Evolutionary conservation across 2,329 filamentous ascomycete genomes (phyloP), one percentile per base, ranked within the genome.

Genomic region (Cordyceps pruinosa): DNA sequence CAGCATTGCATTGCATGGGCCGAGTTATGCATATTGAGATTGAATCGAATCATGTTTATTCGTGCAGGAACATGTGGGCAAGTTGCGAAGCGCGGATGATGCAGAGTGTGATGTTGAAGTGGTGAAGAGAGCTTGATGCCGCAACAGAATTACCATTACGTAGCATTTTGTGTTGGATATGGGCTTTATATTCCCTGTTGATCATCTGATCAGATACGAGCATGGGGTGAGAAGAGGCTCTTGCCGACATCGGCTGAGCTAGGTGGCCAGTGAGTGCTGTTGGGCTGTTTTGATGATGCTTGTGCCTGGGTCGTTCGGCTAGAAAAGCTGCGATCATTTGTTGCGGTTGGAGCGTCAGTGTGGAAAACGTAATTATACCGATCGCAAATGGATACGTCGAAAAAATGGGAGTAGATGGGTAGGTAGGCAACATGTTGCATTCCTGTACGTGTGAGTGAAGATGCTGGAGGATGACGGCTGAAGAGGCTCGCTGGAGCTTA

Each of bases 1-100:
- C 37, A 44, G 45, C 54, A 56, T 56, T 42, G 54, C 54, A 56
- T 56, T 41, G 45, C 54, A 28, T 48, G 26, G 44, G 37, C 7
- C 9, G 19, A 19, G 30, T 25, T 30, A 21, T 46, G 30, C 34
- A 47, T 41, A 41, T 48, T 10, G n/a, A 35, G 28, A 35, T 44
- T 50, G 45, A 39, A 46, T 46, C 13, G 13, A 7, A 53, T 34
- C 19, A 44, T 25, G n/a, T 34, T 42, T 19, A 19, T 46, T 19
- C 25, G 44, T 19, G 17, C 2, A 28, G n/a, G 13, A 23, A 9
- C 19, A 10, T 21, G n/a, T 41, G n/a, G 21, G 37, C 17, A 19
- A 10, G 1, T 12, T n/a, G n/a, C n/a, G n/a, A n/a, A n/a, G 37
- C n/a, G 6, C 4, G 6, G 44, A 9, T 46, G 26, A 12, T 44